phyloP scores from a whole-genome alignment of 208 protist species.

The Jaenimonas drosophilae region DNA sequence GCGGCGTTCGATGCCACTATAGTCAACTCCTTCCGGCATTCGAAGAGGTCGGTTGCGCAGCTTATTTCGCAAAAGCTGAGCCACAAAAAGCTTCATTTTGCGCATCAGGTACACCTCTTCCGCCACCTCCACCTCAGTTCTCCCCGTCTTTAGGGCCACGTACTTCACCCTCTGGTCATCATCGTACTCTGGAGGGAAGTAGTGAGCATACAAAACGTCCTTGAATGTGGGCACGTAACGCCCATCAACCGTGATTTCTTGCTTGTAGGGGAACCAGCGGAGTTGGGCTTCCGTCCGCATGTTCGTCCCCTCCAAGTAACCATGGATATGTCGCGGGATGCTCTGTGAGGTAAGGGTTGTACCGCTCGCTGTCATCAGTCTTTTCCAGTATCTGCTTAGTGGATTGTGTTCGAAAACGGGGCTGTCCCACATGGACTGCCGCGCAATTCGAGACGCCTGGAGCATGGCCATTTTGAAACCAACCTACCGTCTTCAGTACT shows the following conservation, averaged over 20 bases:
- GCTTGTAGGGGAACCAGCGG: constrained; percentile 84
- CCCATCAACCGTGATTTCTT: constrained; percentile 75
- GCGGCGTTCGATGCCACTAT: constrained; percentile 70
- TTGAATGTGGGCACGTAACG: constrained; percentile 66
- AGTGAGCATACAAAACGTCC: constrained; percentile 71
- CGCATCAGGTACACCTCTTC: constrained; percentile 86
- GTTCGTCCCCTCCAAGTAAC: constrained; percentile 70
- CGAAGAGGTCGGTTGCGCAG: constrained; percentile 54
- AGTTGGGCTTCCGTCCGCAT: constrained; percentile 52
- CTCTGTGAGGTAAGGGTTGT: constrained; percentile 69
- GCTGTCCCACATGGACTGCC: constrained; percentile 76
- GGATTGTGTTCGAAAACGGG: constrained; percentile 75
- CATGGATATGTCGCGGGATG: constrained; percentile 82
- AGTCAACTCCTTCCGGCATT: constrained; percentile 74
- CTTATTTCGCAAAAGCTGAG: constrained; percentile 74
- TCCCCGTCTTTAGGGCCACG: constrained; percentile 59
- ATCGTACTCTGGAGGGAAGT: constrained; percentile 69
- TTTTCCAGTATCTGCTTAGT: constrained; percentile 71
- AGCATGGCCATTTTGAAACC: too few species aligned
- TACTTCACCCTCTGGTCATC: constrained; percentile 83
- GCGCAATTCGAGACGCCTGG: constrained; percentile 8
- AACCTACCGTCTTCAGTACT: too few species aligned
- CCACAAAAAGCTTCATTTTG: constrained; percentile 75
- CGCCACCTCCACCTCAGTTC: constrained; percentile 65
- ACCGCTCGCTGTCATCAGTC: constrained; percentile 69